Conservation (phyloP, 768 basidiomycete species). For the Austroboletus eburneus region DNA sequence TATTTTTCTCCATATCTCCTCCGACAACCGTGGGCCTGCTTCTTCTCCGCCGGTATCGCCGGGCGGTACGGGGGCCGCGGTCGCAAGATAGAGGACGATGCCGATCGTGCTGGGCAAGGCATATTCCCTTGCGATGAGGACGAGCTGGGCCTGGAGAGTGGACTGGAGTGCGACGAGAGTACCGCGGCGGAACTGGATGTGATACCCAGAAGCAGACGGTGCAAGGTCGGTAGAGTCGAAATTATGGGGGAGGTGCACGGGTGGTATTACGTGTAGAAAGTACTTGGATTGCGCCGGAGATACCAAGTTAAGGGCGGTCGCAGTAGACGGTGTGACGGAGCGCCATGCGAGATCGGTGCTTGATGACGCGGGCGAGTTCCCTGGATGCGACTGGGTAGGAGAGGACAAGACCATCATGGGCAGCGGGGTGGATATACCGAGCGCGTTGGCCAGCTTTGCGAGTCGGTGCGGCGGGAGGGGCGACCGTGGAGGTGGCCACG, state of each 20-base stretch:
- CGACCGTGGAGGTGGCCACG: constrained; percentile 62
- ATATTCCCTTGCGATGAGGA: constrained; percentile 90
- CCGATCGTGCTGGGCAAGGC: constrained; percentile 85
- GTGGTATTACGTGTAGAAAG: constrained; percentile 82
- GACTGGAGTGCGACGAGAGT: constrained; percentile 84
- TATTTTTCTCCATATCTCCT: constrained; percentile 84
- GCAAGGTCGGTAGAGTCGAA: constrained; percentile 41
- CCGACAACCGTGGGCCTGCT: constrained; percentile 78
- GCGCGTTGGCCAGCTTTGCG: constrained; percentile 80
- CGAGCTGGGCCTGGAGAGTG: constrained; percentile 76
- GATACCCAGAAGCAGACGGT: constrained; percentile 65
- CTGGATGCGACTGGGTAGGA: constrained; percentile 14
- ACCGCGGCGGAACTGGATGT: constrained; percentile 76
- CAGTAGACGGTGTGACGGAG: constrained; percentile 47
- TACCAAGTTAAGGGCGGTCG: constrained; percentile 36
- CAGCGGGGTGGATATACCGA: constrained; percentile 73
- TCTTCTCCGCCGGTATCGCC: constrained; percentile 40
- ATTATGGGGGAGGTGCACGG: constrained; percentile 65
- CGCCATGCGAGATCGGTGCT: constrained; percentile 38
- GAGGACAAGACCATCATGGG: constrained; percentile 41
- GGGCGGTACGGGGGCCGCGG: constrained; percentile 20
- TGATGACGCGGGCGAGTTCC: constrained; percentile 17
- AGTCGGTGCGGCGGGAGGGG: constrained; percentile 74
- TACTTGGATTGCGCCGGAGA: constrained; percentile 54
- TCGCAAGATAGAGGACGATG: constrained; percentile 76